A percentile compares a stretch with the other conserved stretches of the same genome.
phyloP scores from a whole-genome alignment of 129 eudicot species.

The Flaveria robusta region DNA sequence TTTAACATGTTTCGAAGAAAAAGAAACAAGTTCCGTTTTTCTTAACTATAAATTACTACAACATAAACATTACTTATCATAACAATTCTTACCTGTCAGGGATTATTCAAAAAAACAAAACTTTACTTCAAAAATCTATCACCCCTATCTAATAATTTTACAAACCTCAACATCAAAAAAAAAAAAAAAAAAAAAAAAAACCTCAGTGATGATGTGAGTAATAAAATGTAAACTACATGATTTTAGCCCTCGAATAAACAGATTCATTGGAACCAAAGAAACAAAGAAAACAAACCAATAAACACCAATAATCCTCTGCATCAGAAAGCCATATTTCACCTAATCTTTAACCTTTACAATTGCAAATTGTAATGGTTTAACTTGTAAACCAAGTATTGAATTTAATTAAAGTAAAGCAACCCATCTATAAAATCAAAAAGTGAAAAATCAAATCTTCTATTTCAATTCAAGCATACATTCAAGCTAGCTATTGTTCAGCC shows the following conservation, averaged over 20 bases:
- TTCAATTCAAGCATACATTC: constrained; percentile 58
- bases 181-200: no score
- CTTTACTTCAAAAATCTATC: no score
- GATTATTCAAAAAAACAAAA: no score
- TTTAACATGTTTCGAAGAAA: no score
- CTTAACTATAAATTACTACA: no score
- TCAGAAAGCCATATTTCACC: constrained; percentile 27
- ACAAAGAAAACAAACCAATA: constrained; percentile 3
- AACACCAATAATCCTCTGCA: neutral
- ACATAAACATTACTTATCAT: no score
- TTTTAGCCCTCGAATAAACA: neutral
- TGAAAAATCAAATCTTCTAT: constrained; percentile 37
- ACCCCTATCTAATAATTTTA: no score
- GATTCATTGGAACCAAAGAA: neutral
- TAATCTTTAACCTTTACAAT: neutral
- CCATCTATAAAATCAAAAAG: neutral
- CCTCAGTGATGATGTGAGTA: no score
- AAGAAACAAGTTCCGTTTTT: no score
- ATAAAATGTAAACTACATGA: no score
- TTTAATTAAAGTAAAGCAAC: constrained; percentile 32
- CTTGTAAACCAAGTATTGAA: constrained; percentile 42
- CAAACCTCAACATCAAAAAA: no score
- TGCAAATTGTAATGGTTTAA: constrained; percentile 8
- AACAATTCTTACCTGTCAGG: no score
- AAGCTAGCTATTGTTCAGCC: neutral